Percentiles rank a stretch among this genome's conserved stretches.
These are phyloP conservation scores for Pythium aquatile DNA, from an alignment of 352 stramenopile genomes.

Conservation along the genomic window DNA sequence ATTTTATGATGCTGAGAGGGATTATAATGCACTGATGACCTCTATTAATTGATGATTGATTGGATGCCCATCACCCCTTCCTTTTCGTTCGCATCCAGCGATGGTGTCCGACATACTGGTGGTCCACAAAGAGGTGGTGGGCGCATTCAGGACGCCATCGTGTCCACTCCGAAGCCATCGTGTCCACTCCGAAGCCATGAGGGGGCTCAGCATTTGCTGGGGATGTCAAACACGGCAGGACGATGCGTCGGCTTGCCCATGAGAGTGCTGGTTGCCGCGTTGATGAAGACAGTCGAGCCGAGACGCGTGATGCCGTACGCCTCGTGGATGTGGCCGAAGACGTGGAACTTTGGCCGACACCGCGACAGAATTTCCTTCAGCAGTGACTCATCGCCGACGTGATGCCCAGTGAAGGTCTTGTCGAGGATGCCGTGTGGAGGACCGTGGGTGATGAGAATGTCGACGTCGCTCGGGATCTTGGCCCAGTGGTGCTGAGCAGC, in stretches of 20 bases:
- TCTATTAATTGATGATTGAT: neutral
- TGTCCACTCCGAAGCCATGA: neutral
- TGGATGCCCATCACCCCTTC: neutral
- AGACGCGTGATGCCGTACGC: conserved; percentile 75
- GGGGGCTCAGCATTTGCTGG: conserved; percentile 42
- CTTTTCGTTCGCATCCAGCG: neutral
- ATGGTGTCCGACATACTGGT: neutral
- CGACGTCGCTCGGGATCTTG: conserved; percentile 69
- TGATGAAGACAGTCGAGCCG: conserved; percentile 86
- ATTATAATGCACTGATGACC: too few relatives aligned
- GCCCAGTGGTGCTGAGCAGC: conserved; percentile 65
- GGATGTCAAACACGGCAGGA: conserved; percentile 78
- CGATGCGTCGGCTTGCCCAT: conserved; percentile 52
- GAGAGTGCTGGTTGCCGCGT: conserved; percentile 80
- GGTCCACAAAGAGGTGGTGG: too few relatives aligned
- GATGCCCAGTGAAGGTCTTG: conserved; percentile 50
- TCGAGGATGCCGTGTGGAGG: conserved; percentile 88
- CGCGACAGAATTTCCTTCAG: conserved; percentile 78
- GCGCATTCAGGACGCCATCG: neutral
- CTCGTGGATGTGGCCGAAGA: conserved; percentile 94
- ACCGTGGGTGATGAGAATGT: conserved; percentile 89
- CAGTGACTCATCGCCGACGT: conserved; percentile 81
- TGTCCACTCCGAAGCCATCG: neutral
- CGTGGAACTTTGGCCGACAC: conserved; percentile 76
- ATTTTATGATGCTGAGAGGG: too few relatives aligned